These are phyloP conservation scores for Meyerozyma sp. DNA, from an alignment of 1,139 yeast species.

Conservation along the genomic window DNA sequence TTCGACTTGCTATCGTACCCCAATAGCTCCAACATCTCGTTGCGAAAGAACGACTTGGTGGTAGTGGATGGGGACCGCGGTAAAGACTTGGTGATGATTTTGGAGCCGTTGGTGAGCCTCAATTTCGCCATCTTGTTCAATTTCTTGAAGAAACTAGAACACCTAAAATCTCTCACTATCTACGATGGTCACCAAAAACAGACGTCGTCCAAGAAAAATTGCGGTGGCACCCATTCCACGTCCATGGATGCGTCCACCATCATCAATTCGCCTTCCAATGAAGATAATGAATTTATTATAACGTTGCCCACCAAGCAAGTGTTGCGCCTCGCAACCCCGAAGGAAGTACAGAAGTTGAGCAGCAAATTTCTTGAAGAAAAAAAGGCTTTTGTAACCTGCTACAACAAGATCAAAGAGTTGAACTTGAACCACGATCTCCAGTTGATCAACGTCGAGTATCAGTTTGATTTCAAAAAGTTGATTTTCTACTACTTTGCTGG, in stretches of 20 bases:
- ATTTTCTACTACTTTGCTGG: slow-evolving; percentile 83
- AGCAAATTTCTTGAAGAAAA: slow-evolving; percentile 44
- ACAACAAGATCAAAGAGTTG: slow-evolving; percentile 40
- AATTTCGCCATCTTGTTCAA: slow-evolving; percentile 70
- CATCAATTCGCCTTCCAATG: slow-evolving; percentile 33
- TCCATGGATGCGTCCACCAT: slow-evolving; percentile 33
- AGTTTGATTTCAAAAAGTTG: slow-evolving; percentile 88
- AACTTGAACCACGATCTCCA: slow-evolving; percentile 19
- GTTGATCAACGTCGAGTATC: slow-evolving; percentile 80
- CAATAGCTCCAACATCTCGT: slow-evolving; percentile 42
- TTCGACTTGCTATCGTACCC: slow-evolving; percentile 46
- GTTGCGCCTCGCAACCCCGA: slow-evolving; percentile 44
- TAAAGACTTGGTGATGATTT: slow-evolving; percentile 46
- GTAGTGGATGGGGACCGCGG: slow-evolving; percentile 50
- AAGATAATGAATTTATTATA: slow-evolving; percentile 43
- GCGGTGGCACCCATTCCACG: slow-evolving; percentile 36
- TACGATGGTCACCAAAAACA: slow-evolving; percentile 15
- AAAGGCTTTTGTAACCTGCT: slow-evolving; percentile 42
- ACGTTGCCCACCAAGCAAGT: slow-evolving; percentile 47
- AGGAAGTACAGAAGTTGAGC: slow-evolving; percentile 39
- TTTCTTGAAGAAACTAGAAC: slow-evolving; percentile 72
- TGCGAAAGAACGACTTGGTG: slow-evolving; percentile 43
- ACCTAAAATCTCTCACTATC: slow-evolving; percentile 65
- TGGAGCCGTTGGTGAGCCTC: slow-evolving; percentile 39
- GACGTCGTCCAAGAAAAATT: slow-evolving; percentile 14